Percentiles rank a stretch among this genome's conserved stretches.
Evolutionary conservation across 2,329 filamentous ascomycete genomes (phyloP).

Genomic region (Alternaria sp.): DNA sequence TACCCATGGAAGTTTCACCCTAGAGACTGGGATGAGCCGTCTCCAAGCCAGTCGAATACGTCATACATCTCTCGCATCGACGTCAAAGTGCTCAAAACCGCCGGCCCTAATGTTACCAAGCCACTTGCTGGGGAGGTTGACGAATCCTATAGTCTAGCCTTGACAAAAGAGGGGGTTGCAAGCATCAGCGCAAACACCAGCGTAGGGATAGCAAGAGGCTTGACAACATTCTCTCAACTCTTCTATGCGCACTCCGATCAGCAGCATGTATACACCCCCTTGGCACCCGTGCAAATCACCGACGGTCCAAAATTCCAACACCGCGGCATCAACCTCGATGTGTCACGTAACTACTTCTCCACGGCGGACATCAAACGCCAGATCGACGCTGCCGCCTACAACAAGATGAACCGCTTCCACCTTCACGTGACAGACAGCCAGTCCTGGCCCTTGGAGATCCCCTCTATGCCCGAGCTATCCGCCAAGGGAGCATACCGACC

Average conservation of each 20-base stretch:
- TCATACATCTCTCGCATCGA: slow-evolving; percentile 65
- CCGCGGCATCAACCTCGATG: slow-evolving; percentile 81
- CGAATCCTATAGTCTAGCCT: slow-evolving; percentile 74
- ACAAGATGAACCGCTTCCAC: slow-evolving; percentile 84
- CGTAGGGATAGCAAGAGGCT: slow-evolving; percentile 72
- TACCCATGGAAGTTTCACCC: slow-evolving; percentile 80
- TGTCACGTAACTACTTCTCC: slow-evolving; percentile 74
- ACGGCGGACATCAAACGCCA: slow-evolving; percentile 72
- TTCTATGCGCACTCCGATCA: slow-evolving; percentile 74
- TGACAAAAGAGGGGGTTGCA: slow-evolving; percentile 65
- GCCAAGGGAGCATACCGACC: slow-evolving; percentile 74
- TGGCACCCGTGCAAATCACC: slow-evolving; percentile 73
- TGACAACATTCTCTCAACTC: slow-evolving; percentile 79
- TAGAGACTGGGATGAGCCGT: slow-evolving; percentile 69
- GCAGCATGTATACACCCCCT: slow-evolving; percentile 66
- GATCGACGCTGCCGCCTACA: slow-evolving; percentile 78
- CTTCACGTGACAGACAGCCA: slow-evolving; percentile 84
- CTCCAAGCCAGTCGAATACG: slow-evolving; percentile 45
- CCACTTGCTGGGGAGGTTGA: slow-evolving; percentile 70
- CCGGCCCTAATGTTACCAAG: slow-evolving; percentile 63
- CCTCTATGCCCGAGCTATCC: slow-evolving; percentile 73
- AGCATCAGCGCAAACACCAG: slow-evolving; percentile 70
- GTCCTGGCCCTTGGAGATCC: slow-evolving; percentile 84
- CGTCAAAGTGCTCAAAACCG: slow-evolving; percentile 66
- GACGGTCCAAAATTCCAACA: slow-evolving; percentile 78